Evolutionary conservation across 1,284 basidiomycete genomes (phyloP).

Genomic region (Cystobasidium sp.): DNA sequence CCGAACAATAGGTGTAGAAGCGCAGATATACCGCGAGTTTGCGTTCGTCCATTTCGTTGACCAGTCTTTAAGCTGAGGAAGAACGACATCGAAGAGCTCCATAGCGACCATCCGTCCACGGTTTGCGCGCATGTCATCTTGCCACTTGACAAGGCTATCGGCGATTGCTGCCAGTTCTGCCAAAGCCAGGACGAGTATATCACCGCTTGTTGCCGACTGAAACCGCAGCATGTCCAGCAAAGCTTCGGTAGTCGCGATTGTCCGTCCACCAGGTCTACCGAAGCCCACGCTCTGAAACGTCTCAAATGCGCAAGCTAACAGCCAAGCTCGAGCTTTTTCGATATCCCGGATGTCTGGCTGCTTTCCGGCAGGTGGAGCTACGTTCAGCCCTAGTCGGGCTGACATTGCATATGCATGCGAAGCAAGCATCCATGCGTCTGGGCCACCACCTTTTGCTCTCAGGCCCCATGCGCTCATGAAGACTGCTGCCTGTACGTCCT

Average conservation of each 20-base stretch:
- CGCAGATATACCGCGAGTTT: conserved; percentile 16
- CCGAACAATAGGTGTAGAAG: conserved; percentile 4
- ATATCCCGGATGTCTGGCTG: conserved; percentile 6
- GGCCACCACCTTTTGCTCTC: conserved; percentile 6
- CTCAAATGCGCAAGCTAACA: conserved; percentile 17
- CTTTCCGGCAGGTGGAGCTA: conserved; percentile 9
- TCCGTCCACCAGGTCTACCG: conserved; percentile 12
- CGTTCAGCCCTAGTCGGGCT: conserved; percentile 13
- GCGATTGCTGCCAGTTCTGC: conserved; percentile 13
- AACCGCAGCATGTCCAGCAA: conserved; percentile 9
- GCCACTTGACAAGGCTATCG: conserved; percentile 13
- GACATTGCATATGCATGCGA: conserved; percentile 25
- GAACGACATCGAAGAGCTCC: conserved; percentile 12
- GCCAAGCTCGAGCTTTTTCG: conserved; percentile 17
- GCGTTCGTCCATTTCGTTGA: conserved; percentile 16
- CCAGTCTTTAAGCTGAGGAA: conserved; percentile 7
- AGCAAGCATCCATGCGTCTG: conserved; percentile 20
- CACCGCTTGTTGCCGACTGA: conserved; percentile 16
- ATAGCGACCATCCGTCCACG: background rate
- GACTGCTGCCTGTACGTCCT: conserved; percentile 13
- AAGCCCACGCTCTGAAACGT: conserved; percentile 21
- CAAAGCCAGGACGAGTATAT: conserved; percentile 15
- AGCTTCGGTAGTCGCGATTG: conserved; percentile 14
- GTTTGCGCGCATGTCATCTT: conserved; percentile 21
- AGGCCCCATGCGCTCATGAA: conserved; percentile 21